phyloP scores from a whole-genome alignment of 352 stramenopile species.

The Globisporangium echinulatum region DNA sequence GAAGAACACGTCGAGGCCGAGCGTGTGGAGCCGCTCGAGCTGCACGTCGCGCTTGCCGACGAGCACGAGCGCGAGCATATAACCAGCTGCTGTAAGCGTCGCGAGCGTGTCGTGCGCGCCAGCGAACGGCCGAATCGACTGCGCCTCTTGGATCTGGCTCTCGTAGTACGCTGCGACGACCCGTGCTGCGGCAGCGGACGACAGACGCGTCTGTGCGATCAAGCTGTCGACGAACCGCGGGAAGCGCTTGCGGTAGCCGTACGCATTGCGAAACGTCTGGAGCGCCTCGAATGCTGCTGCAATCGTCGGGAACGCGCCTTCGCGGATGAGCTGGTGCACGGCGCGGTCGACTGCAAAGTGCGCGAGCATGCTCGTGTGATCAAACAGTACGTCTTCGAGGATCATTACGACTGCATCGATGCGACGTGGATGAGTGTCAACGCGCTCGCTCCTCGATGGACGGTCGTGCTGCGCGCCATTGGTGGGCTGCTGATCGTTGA shows the following conservation, averaged over 20 bases:
- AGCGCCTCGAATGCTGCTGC: conserved; percentile 61
- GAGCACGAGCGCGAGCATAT: conserved; percentile 61
- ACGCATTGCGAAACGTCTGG: conserved; percentile 76
- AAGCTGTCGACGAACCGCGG: conserved; percentile 78
- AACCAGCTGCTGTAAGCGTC: conserved; percentile 42
- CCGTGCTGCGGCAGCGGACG: conserved; percentile 33
- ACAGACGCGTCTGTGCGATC: conserved; percentile 39
- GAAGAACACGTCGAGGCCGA: conserved; percentile 63
- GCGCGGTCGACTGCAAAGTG: conserved; percentile 76
- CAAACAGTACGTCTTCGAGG: conserved; percentile 83
- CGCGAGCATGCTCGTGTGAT: conserved; percentile 75
- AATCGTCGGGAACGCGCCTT: conserved; percentile 64
- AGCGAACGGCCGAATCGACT: conserved; percentile 59
- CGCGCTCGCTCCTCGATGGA: conserved; percentile 27
- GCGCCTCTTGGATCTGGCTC: conserved; percentile 66
- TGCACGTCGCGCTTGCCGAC: conserved; percentile 74
- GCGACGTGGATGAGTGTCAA: conserved; percentile 36
- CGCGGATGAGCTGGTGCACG: conserved; percentile 59
- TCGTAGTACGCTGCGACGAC: conserved; percentile 77
- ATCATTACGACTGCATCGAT: conserved; percentile 80
- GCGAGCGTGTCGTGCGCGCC: conserved; percentile 43
- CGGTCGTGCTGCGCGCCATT: conserved; percentile 14
- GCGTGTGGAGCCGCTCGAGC: conserved; percentile 58
- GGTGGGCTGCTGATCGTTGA: not conserved
- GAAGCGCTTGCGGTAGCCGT: conserved; percentile 81